Conservation (phyloP, 306 rosid genomes). For the Astragalus glycyphyllos region DNA sequence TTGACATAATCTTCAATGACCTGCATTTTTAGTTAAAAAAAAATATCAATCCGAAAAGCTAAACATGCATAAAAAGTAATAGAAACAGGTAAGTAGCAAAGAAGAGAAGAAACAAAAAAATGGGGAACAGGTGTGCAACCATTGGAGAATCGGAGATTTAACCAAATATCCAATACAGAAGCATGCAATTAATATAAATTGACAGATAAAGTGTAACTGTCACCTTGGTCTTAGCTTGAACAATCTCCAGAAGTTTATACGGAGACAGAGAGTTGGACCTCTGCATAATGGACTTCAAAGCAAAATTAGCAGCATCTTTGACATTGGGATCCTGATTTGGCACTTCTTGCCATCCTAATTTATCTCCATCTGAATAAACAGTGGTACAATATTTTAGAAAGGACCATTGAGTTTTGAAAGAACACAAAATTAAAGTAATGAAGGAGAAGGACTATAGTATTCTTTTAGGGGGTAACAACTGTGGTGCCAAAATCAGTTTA, state of each 20-base stretch:
- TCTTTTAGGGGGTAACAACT: not conserved
- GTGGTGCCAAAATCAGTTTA: not conserved
- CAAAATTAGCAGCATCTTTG: constrained; percentile 57
- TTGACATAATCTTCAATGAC: constrained; percentile 56
- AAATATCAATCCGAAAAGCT: not conserved
- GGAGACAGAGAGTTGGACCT: constrained; percentile 47
- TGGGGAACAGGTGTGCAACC: not conserved
- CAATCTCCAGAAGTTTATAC: constrained; percentile 50
- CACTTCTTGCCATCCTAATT: constrained; percentile 48
- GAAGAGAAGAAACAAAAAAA: not conserved
- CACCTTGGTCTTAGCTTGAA: constrained; percentile 56
- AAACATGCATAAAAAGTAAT: not conserved
- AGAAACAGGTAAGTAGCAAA: not conserved
- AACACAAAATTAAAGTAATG: not conserved
- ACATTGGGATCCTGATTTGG: constrained; percentile 48
- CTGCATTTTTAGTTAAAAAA: constrained; percentile 45
- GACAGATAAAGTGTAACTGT: not conserved
- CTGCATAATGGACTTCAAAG: constrained; percentile 44
- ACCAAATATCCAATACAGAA: constrained; percentile 8
- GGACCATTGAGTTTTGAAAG: constrained; percentile 4
- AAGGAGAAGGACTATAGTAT: not conserved
- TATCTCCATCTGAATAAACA: constrained; percentile 43
- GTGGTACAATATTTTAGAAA: constrained; percentile 24
- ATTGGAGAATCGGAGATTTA: not conserved
- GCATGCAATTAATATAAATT: constrained; percentile 15